Conservation (phyloP, 2,329 filamentous ascomycete genomes). For the Tolypocladium pustulatum region DNA sequence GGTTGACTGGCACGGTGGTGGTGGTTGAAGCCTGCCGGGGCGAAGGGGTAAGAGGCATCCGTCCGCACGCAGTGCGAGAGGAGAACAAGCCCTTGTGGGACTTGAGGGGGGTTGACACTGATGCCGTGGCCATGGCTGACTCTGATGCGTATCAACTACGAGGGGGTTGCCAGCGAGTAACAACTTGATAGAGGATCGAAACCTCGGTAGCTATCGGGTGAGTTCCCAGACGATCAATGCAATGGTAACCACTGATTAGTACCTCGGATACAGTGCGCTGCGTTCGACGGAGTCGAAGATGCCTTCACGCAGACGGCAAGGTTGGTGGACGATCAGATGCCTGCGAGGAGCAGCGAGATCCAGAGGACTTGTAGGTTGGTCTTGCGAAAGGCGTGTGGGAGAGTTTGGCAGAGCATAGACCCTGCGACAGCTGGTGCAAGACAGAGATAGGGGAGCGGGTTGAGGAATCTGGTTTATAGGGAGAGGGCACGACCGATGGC, state of each 20-base stretch:
- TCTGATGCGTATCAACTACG: constrained; percentile 9
- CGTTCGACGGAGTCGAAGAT: constrained; percentile 36
- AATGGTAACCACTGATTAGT: constrained; percentile 48
- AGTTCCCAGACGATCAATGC: constrained; percentile 50
- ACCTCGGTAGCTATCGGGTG: constrained; percentile 31
- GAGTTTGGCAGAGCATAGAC: constrained; percentile 8
- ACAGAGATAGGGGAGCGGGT: constrained; percentile 5
- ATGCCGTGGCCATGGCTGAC: constrained; percentile 59
- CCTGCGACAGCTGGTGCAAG: not conserved
- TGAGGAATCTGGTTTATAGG: constrained; percentile 11
- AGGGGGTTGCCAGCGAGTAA: constrained; percentile 29
- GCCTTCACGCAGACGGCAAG: constrained; percentile 30
- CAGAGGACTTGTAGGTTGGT: constrained; percentile 27
- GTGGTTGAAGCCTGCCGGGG: constrained; percentile 57
- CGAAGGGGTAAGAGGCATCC: constrained; percentile 89
- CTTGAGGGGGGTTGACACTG: constrained; percentile 86
- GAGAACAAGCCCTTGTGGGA: constrained; percentile 90
- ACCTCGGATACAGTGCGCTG: constrained; percentile 26
- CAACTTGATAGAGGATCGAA: constrained; percentile 28
- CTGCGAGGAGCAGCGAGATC: constrained; percentile 34
- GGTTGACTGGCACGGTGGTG: constrained; percentile 32
- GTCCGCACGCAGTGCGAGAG: constrained; percentile 83
- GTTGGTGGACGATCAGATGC: constrained; percentile 39
- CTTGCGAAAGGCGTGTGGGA: constrained; percentile 13
- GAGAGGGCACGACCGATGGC: constrained; percentile 9